Conservation (phyloP, 2,329 filamentous ascomycete genomes). For the Apiospora pterosperma region DNA sequence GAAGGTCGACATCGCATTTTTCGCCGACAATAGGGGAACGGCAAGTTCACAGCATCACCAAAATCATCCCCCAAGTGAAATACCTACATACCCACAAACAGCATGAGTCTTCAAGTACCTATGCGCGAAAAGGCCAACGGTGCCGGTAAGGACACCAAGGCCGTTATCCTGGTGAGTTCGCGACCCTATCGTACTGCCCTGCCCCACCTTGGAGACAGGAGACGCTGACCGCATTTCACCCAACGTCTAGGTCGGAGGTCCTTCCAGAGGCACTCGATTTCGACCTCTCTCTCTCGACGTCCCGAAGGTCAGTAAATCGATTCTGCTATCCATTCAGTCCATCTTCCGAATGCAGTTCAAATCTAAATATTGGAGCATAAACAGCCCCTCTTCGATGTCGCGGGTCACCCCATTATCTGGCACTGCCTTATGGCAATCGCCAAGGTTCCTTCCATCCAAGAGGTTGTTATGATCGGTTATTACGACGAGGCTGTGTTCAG, state of each 20-base stretch:
- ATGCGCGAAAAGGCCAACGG: constrained; percentile 49
- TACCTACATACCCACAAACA: constrained; percentile 10
- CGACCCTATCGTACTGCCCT: neutral
- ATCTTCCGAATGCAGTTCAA: neutral
- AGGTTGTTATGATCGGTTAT: constrained; percentile 98
- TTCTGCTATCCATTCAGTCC: neutral
- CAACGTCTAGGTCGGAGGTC: constrained; percentile 75
- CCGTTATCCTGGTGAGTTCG: constrained; percentile 75
- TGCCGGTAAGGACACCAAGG: constrained; percentile 70
- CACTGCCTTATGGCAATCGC: constrained; percentile 92
- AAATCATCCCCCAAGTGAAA: neutral
- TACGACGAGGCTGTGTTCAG: constrained; percentile 97
- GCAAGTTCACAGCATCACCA: neutral
- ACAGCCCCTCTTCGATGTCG: constrained; percentile 95
- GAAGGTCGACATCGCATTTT: neutral
- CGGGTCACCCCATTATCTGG: constrained; percentile 96
- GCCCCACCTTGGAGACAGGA: constrained; percentile 15
- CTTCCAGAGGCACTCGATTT: constrained; percentile 93
- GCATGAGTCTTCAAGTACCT: constrained; percentile 57
- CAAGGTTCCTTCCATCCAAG: constrained; percentile 85
- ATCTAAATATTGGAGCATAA: neutral
- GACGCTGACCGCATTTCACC: constrained; percentile 24
- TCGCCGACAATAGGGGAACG: neutral
- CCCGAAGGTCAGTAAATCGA: constrained; percentile 67
- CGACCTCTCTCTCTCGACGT: constrained; percentile 92